Evolutionary conservation across 805 yeast species (phyloP), one percentile per base, ranked within the genome.

Genomic region (Isabelozyma heimii): DNA sequence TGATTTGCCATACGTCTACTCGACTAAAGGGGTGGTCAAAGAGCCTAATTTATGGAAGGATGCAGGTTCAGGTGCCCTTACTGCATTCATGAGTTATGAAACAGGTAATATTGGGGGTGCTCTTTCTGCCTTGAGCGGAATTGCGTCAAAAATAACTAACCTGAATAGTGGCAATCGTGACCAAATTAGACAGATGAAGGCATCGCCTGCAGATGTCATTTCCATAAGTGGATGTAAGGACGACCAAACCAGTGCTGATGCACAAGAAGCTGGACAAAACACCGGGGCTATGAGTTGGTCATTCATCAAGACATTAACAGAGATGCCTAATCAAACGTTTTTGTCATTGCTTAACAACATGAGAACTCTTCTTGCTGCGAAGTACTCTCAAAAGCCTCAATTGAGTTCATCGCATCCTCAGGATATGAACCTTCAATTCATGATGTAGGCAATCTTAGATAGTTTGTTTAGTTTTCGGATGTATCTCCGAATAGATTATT

Each of bases 261-360:
- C 75, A 6, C 55, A 51, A 15, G 68, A 68, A 48, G 57, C 53
- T 45, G 74, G 74, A n/a, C 58, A 45, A 45, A 63, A 62, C 37
- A 69, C 73, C 13, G 75, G 75, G 15, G 75, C 75, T 20, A 70
- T 70, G 75, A 62, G 69, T 47, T 69, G 70, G 69, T 60, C 72
- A 2, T 69, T 70, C 51, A 67, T 69, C 40, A 57, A 60, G 41
- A 61, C 61, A 8, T 51, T 69, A 48, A 46, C 53, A 8, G 62
- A 62, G 30, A 47, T 50, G 45, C 72, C 70, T 8, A 56, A 66
- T 51, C 75, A 70, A 55, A 52, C 65, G 15, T 70, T 66, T 49
- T 59, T 70, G 54, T 60, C 70, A 10, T 61, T 70, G 50, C 60
- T 70, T 53, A 68, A 70, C 53, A 63, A 66, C 46, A 70, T 69